These are phyloP conservation scores for Ganoderma meredithae DNA, from an alignment of 1,284 basidiomycete genomes.

Conservation along the genomic window DNA sequence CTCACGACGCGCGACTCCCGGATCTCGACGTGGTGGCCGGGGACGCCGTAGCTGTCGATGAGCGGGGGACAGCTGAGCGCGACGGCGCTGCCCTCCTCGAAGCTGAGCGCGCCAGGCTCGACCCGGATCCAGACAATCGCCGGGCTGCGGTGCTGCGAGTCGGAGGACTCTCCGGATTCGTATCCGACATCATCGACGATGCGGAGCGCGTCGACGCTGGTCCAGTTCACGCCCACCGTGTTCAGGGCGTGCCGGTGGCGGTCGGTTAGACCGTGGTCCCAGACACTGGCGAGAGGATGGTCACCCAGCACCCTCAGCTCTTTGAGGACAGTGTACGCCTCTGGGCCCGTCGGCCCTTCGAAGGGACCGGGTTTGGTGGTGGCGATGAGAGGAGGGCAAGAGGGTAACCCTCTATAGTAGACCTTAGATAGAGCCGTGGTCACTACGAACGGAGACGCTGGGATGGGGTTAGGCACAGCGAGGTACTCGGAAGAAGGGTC, in stretches of 20 bases:
- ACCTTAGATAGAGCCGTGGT: neutral
- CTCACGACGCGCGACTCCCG: too few species aligned
- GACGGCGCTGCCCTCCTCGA: neutral
- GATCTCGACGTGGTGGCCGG: too few species aligned
- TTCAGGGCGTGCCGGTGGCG: neutral
- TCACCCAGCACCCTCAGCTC: neutral
- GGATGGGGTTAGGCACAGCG: neutral
- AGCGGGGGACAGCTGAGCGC: too few species aligned
- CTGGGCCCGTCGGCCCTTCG: neutral
- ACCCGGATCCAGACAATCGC: conserved; percentile 30
- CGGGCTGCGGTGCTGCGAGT: neutral
- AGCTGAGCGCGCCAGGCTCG: conserved; percentile 20
- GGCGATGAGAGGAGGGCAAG: neutral
- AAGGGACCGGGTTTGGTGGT: neutral
- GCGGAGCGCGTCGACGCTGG: conserved; percentile 39
- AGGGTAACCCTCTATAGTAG: neutral
- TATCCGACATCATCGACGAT: conserved; percentile 18
- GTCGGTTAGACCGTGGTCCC: conserved; percentile 1
- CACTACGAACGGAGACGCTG: neutral
- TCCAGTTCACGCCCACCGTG: conserved; percentile 32
- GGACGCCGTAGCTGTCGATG: too few species aligned
- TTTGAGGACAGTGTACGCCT: neutral
- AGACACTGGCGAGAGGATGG: neutral
- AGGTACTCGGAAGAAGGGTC: too few species aligned
- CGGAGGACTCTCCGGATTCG: conserved; percentile 9